Percentiles rank a stretch among this genome's conserved stretches.
Conservation (phyloP, 2,329 filamentous ascomycete genomes). For the Fusarium compactum region DNA sequence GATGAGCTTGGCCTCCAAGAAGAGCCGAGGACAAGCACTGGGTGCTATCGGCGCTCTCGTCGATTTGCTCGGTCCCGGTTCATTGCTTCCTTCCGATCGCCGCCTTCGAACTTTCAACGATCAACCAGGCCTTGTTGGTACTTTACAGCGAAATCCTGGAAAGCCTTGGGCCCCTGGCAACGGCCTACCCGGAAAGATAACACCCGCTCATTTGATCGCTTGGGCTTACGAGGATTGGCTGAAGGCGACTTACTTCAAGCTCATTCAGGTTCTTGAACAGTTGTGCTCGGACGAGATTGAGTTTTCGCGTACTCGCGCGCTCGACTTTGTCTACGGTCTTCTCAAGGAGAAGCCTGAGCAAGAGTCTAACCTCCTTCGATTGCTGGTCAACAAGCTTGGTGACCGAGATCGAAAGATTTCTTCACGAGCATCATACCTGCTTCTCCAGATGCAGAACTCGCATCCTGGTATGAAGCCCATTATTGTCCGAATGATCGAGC, state of each 20-base stretch:
- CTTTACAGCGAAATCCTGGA: constrained; percentile 71
- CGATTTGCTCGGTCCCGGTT: constrained; percentile 91
- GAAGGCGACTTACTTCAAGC: constrained; percentile 92
- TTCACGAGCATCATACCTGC: constrained; percentile 89
- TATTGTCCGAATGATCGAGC: constrained; percentile 86
- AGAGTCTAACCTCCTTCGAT: constrained; percentile 89
- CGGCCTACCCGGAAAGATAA: constrained; percentile 77
- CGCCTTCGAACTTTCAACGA: constrained; percentile 83
- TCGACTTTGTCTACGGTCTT: constrained; percentile 92
- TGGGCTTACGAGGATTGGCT: constrained; percentile 98
- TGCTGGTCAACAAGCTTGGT: constrained; percentile 96
- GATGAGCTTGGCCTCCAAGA: constrained; percentile 86
- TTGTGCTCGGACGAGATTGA: constrained; percentile 98
- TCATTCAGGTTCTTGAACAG: constrained; percentile 88
- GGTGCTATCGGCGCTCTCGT: constrained; percentile 93
- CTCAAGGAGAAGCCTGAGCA: constrained; percentile 97
- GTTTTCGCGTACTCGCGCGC: constrained; percentile 86
- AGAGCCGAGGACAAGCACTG: constrained; percentile 91
- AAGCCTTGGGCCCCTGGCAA: constrained; percentile 76
- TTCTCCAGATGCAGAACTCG: constrained; percentile 89
- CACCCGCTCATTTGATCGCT: constrained; percentile 80
- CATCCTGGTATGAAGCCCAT: constrained; percentile 95
- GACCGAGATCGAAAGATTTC: constrained; percentile 96
- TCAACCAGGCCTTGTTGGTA: constrained; percentile 80
- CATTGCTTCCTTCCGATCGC: constrained; percentile 83